phyloP scores from a whole-genome alignment of 2,329 filamentous ascomycete species.

The Colletotrichum sidae region DNA sequence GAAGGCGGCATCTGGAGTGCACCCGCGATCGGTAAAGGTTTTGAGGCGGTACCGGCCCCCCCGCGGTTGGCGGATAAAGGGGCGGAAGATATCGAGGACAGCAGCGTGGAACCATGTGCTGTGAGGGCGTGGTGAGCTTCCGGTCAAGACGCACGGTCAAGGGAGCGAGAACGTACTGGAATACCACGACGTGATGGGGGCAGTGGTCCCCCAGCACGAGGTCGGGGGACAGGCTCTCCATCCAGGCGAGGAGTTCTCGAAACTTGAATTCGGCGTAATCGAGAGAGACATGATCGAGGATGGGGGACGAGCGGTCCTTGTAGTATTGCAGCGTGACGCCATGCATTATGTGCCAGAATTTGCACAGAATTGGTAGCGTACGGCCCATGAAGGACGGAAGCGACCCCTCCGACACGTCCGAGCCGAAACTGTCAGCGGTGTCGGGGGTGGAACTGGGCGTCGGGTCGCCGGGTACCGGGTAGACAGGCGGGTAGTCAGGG shows the following conservation, averaged over 20 bases:
- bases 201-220: constrained; percentile 43
- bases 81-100: constrained; percentile 51
- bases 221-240: constrained; percentile 44
- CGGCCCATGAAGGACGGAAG: constrained; percentile 40
- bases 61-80: constrained; percentile 38
- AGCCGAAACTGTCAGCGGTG: neutral
- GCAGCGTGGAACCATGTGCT: constrained; percentile 55
- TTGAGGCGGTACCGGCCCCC: constrained; percentile 34
- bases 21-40: constrained; percentile 46
- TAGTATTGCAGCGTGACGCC: constrained; percentile 46
- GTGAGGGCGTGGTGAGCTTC: neutral
- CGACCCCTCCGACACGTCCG: neutral
- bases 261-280: constrained; percentile 51
- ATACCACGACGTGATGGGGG: constrained; percentile 49
- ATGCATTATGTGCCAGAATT: constrained; percentile 53
- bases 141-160: neutral
- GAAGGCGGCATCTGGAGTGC: constrained; percentile 46
- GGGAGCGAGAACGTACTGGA: constrained; percentile 46
- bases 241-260: constrained; percentile 53
- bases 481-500: constrained; percentile 17
- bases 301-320: constrained; percentile 33
- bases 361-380: constrained; percentile 47
- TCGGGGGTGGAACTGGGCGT: neutral
- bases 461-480: constrained; percentile 40
- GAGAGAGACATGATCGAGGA: constrained; percentile 33